A percentile compares a stretch with the other conserved stretches of the same genome.
These are phyloP conservation scores for Eruca vesicaria DNA, from an alignment of 441 rosid species.

Conservation along the genomic window DNA sequence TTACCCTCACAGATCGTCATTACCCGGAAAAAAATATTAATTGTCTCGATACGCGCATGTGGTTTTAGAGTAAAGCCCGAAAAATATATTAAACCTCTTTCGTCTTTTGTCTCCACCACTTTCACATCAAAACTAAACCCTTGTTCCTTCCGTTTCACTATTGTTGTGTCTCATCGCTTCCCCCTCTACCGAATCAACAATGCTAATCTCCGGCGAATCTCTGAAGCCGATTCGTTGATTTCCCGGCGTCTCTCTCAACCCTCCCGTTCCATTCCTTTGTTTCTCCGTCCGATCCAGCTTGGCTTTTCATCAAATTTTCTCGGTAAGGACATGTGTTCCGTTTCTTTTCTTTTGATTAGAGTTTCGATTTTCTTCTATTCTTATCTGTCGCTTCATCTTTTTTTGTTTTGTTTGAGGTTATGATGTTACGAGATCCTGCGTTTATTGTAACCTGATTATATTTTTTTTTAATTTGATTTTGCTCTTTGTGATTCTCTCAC, in stretches of 20 bases:
- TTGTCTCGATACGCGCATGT: constrained; percentile 8
- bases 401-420: neutral
- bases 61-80: constrained; percentile 22
- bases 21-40: neutral
- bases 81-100: neutral
- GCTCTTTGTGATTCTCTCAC: neutral
- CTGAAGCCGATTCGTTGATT: neutral
- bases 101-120: neutral
- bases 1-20: neutral
- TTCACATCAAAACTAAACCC: constrained; percentile 23
- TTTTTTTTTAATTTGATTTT: neutral
- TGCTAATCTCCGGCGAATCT: constrained; percentile 34
- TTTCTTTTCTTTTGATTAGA: neutral
- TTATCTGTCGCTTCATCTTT: neutral
- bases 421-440: neutral
- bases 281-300: neutral
- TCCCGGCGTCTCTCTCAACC: neutral
- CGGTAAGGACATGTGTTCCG: neutral
- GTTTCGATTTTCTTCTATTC: neutral
- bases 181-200: constrained; percentile 7
- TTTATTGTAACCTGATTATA: neutral
- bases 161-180: neutral
- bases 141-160: constrained; percentile 5
- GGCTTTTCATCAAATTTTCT: neutral
- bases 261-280: neutral